phyloP scores from a whole-genome alignment of 805 yeast genomes.

The Starmerella powellii region DNA sequence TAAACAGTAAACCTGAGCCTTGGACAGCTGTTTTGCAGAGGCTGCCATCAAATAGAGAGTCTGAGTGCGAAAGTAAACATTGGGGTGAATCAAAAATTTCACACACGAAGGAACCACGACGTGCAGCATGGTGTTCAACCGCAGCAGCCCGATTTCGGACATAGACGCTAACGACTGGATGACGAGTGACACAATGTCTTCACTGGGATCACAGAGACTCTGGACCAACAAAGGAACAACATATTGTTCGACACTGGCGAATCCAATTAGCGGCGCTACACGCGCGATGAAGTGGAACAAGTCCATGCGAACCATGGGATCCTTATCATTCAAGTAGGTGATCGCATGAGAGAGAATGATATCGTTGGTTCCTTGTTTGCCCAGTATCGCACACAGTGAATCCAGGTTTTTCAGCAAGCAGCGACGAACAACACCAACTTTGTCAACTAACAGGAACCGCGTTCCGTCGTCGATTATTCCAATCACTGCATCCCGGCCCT shows the following conservation, averaged over 20 bases:
- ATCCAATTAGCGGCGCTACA: constrained; percentile 70
- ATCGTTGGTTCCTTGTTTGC: constrained; percentile 79
- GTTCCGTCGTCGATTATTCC: constrained; percentile 55
- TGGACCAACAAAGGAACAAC: constrained; percentile 75
- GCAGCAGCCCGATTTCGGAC: constrained; percentile 44
- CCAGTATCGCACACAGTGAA: constrained; percentile 69
- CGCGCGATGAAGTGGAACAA: constrained; percentile 62
- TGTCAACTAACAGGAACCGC: constrained; percentile 56
- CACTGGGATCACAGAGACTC: constrained; percentile 61
- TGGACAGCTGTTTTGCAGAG: constrained; percentile 47
- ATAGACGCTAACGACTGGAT: constrained; percentile 47
- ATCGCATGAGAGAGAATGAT: constrained; percentile 79
- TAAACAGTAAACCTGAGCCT: constrained; percentile 75
- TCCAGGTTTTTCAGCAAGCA: constrained; percentile 59
- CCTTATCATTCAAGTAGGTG: constrained; percentile 76
- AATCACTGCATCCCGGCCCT: constrained; percentile 23
- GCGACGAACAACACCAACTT: constrained; percentile 51
- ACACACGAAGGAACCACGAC: constrained; percentile 42
- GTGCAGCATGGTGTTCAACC: constrained; percentile 38
- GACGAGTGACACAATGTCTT: constrained; percentile 66
- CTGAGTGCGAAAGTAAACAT: constrained; percentile 68
- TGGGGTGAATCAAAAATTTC: constrained; percentile 69
- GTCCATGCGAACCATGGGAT: constrained; percentile 51
- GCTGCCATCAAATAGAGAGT: constrained; percentile 50
- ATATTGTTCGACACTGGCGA: constrained; percentile 72